These are phyloP conservation scores for Vicia villosa DNA, from an alignment of 306 rosid species.

Conservation along the genomic window DNA sequence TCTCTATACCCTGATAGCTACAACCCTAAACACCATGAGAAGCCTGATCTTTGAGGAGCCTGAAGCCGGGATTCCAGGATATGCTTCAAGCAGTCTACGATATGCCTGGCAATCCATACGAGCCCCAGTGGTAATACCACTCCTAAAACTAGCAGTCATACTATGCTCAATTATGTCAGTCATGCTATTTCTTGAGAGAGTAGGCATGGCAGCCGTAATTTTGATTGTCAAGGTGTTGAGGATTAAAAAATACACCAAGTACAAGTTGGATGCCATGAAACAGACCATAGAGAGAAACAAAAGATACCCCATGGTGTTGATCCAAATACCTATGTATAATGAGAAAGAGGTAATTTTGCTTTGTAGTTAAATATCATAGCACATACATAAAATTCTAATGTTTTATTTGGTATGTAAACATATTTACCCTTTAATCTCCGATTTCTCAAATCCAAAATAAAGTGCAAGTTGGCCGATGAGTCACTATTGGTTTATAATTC, in stretches of 20 bases:
- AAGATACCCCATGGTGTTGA: slow-evolving; percentile 51
- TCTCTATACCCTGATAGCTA: slow-evolving; percentile 28
- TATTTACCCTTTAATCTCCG: slow-evolving; percentile 21
- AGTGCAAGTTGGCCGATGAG: background rate
- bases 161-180: slow-evolving; percentile 59
- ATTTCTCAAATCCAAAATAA: slow-evolving; percentile 18
- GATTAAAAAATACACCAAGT: slow-evolving; percentile 52
- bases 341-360: slow-evolving; percentile 61
- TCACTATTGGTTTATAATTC: slow-evolving; percentile 12
- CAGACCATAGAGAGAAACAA: slow-evolving; percentile 47
- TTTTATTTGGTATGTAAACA: slow-evolving; percentile 16
- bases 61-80: slow-evolving; percentile 34
- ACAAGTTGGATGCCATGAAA: slow-evolving; percentile 51
- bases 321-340: slow-evolving; percentile 65
- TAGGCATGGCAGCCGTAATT: slow-evolving; percentile 47
- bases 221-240: slow-evolving; percentile 51
- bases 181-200: slow-evolving; percentile 59
- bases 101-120: slow-evolving; percentile 54
- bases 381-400: background rate
- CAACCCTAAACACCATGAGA: slow-evolving; percentile 44
- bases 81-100: slow-evolving; percentile 41
- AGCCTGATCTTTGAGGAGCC: slow-evolving; percentile 50
- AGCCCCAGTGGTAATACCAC: slow-evolving; percentile 50
- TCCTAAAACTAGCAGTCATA: slow-evolving; percentile 46
- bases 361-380: slow-evolving; percentile 13